Conservation (phyloP, 441 rosid genomes). For the Breynia disticha region DNA sequence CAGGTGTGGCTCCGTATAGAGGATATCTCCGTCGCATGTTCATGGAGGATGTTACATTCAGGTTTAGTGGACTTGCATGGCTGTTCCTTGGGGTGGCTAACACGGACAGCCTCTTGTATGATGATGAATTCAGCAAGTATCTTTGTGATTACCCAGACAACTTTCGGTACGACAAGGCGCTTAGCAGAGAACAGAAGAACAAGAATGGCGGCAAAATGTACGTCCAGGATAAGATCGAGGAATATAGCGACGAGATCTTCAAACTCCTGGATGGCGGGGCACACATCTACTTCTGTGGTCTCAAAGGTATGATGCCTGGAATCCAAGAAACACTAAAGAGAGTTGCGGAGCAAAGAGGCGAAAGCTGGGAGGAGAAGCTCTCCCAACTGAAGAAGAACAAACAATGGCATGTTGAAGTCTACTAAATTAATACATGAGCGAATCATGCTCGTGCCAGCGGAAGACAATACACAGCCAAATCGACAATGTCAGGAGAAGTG, state of each 20-base stretch:
- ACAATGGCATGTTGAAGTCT: slow-evolving; percentile 98
- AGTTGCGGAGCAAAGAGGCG: slow-evolving; percentile 83
- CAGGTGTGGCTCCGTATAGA: slow-evolving; percentile 90
- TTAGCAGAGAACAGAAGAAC: slow-evolving; percentile 89
- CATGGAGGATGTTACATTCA: slow-evolving; percentile 72
- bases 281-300: slow-evolving; percentile 94
- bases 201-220: slow-evolving; percentile 93
- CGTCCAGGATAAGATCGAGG: slow-evolving; percentile 95
- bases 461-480: too few relatives aligned
- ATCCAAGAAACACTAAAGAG: slow-evolving; percentile 81
- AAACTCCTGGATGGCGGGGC: slow-evolving; percentile 79
- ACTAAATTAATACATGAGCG: slow-evolving; percentile 23
- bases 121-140: slow-evolving; percentile 72
- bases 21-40: slow-evolving; percentile 95
- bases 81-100: slow-evolving; percentile 99
- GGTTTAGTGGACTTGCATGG: slow-evolving; percentile 88
- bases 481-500: slow-evolving; percentile 3
- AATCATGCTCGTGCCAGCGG: not conserved
- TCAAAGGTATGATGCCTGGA: slow-evolving; percentile 97
- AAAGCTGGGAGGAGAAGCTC: slow-evolving; percentile 90
- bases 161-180: slow-evolving; percentile 74
- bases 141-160: slow-evolving; percentile 63
- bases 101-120: slow-evolving; percentile 85
- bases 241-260: slow-evolving; percentile 81
- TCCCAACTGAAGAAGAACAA: slow-evolving; percentile 93